Percentiles rank a stretch among this genome's conserved stretches.
phyloP scores from a whole-genome alignment of 1,284 basidiomycete genomes.

The Phenoliferia sp. region DNA sequence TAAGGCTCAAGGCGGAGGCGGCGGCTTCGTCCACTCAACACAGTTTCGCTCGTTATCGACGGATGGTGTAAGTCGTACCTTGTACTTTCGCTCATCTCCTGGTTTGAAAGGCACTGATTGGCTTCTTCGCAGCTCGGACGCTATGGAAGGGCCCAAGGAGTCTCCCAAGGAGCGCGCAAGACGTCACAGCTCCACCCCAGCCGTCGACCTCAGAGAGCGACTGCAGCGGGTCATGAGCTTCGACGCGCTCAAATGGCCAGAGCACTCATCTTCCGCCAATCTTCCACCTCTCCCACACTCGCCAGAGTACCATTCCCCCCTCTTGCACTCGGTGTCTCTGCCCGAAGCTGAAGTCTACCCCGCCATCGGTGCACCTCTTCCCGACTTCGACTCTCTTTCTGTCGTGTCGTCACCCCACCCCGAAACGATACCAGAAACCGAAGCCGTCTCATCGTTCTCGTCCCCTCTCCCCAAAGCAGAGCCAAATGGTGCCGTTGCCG shows the following conservation, averaged over 20 bases:
- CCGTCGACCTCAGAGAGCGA: background rate
- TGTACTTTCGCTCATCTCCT: background rate
- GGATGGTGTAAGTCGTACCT: background rate
- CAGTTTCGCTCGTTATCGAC: background rate
- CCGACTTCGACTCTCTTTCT: too few species aligned
- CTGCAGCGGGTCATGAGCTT: background rate
- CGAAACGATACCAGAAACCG: too few species aligned
- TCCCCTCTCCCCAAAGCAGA: too few species aligned
- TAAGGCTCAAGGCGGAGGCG: background rate
- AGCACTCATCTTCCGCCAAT: background rate
- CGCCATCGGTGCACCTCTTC: too few species aligned
- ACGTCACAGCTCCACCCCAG: background rate
- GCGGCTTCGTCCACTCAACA: background rate
- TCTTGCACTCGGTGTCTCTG: too few species aligned
- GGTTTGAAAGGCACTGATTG: background rate
- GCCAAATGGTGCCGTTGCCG: too few species aligned
- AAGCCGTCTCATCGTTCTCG: too few species aligned
- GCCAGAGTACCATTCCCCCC: too few species aligned
- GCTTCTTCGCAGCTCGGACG: background rate
- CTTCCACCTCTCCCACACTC: too few species aligned
- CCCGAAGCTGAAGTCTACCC: too few species aligned
- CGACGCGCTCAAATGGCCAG: background rate
- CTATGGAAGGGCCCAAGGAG: background rate
- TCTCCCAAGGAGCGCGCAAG: background rate
- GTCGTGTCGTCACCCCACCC: too few species aligned